phyloP scores from a whole-genome alignment of 768 basidiomycete genomes.

The Lactifluus piperatus region DNA sequence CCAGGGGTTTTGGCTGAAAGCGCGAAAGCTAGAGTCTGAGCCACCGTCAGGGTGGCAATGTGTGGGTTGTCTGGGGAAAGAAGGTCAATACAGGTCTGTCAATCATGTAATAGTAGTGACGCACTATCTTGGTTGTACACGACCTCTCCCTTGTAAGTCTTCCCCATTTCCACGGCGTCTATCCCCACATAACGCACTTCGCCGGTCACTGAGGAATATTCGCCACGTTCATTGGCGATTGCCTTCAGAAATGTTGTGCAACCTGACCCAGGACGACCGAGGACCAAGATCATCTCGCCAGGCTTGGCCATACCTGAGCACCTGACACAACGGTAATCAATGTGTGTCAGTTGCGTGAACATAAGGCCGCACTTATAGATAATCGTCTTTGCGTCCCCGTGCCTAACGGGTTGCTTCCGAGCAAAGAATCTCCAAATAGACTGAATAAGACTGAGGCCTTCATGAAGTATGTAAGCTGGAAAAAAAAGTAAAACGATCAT shows the following conservation, averaged over 20 bases:
- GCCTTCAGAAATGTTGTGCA: slow-evolving; percentile 83
- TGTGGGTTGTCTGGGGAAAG: slow-evolving; percentile 60
- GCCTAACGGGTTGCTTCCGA: neutral
- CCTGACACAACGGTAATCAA: neutral
- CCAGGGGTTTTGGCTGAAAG: slow-evolving; percentile 70
- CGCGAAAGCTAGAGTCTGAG: slow-evolving; percentile 65
- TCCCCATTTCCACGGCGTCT: slow-evolving; percentile 62
- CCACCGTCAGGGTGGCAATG: slow-evolving; percentile 73
- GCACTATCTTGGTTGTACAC: slow-evolving; percentile 70
- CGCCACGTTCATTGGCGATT: slow-evolving; percentile 67
- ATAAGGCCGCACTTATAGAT: slow-evolving; percentile 4
- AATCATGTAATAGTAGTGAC: neutral
- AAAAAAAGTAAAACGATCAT: neutral
- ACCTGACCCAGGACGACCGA: slow-evolving; percentile 73
- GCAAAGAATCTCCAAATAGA: neutral
- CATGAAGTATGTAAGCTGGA: slow-evolving; percentile 4
- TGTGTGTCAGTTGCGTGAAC: neutral
- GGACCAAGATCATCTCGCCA: slow-evolving; percentile 15
- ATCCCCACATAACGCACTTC: slow-evolving; percentile 82
- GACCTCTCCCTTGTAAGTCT: slow-evolving; percentile 70
- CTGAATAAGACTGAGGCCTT: neutral
- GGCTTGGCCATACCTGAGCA: slow-evolving; percentile 17
- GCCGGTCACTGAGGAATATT: slow-evolving; percentile 55
- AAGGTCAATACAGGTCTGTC: slow-evolving; percentile 22
- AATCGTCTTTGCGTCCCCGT: neutral